Conservation (phyloP, 257 asterid species). For the Oldenlandia corymbosa region DNA sequence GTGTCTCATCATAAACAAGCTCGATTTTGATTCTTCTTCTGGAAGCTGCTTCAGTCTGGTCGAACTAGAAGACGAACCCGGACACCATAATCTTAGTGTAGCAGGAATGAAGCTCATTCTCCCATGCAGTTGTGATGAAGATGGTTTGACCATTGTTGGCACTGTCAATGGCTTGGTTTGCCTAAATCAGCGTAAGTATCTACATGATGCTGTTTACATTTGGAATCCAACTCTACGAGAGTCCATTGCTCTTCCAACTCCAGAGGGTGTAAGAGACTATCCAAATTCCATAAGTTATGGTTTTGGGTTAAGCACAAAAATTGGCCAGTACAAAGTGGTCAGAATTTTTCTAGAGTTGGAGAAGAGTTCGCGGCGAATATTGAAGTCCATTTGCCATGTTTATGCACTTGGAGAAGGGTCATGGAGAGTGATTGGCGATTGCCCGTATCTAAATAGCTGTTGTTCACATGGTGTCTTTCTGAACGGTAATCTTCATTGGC, state of each 20-base stretch:
- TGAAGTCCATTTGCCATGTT: slow-evolving; percentile 22
- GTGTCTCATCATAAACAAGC: slow-evolving; percentile 16
- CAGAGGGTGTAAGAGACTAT: neutral
- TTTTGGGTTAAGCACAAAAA: slow-evolving; percentile 31
- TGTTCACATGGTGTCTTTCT: slow-evolving; percentile 24
- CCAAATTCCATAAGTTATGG: slow-evolving; percentile 28
- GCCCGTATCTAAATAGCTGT: slow-evolving; percentile 27
- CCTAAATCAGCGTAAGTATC: slow-evolving; percentile 6
- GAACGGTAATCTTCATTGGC: slow-evolving; percentile 46
- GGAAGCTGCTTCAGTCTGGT: slow-evolving; percentile 5
- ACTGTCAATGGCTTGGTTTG: slow-evolving; percentile 26
- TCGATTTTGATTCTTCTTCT: neutral
- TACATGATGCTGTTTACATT: slow-evolving; percentile 7
- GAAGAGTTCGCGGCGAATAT: neutral
- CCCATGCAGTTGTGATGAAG: neutral
- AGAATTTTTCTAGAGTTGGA: slow-evolving; percentile 34
- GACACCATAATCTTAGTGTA: slow-evolving; percentile 7
- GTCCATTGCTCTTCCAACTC: slow-evolving; percentile 21
- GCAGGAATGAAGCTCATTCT: slow-evolving; percentile 3
- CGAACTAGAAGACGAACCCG: slow-evolving; percentile 25
- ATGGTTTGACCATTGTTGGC: slow-evolving; percentile 15
- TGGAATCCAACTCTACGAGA: slow-evolving; percentile 43
- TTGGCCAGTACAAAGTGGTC: slow-evolving; percentile 34
- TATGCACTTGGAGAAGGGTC: slow-evolving; percentile 40
- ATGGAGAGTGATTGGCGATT: slow-evolving; percentile 17